Percentiles rank a stretch among this genome's conserved stretches.
These are phyloP conservation scores for Aspergillus ruber DNA, from an alignment of 2,329 filamentous ascomycete species.

Conservation along the genomic window DNA sequence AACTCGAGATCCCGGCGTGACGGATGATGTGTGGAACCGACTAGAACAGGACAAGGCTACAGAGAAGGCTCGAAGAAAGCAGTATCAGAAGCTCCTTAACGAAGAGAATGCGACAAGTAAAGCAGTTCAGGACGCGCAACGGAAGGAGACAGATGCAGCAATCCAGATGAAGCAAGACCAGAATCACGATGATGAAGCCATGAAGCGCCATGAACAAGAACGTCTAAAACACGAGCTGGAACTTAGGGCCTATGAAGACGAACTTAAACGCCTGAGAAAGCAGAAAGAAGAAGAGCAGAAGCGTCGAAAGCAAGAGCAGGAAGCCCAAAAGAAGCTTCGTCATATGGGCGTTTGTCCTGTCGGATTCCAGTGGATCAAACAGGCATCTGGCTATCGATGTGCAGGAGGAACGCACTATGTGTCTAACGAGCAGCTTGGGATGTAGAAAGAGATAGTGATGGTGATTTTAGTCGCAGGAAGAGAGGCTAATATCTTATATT, in stretches of 20 bases:
- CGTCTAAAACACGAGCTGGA: constrained; percentile 14
- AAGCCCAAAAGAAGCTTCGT: constrained; percentile 44
- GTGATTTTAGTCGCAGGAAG: background rate
- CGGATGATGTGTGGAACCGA: constrained; percentile 19
- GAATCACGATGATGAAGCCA: constrained; percentile 7
- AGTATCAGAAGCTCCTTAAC: background rate
- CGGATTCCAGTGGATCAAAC: constrained; percentile 59
- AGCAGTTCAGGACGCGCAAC: background rate
- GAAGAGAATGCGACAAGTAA: background rate
- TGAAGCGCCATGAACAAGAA: constrained; percentile 28
- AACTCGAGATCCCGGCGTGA: constrained; percentile 15
- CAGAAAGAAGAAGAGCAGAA: constrained; percentile 31
- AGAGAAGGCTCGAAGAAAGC: constrained; percentile 1
- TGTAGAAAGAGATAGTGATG: background rate
- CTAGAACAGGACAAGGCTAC: constrained; percentile 11
- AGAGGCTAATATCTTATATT: too few species aligned
- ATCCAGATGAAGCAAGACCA: constrained; percentile 1
- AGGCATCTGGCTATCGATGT: constrained; percentile 55
- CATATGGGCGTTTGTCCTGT: constrained; percentile 49
- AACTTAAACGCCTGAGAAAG: constrained; percentile 35
- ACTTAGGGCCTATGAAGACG: constrained; percentile 23
- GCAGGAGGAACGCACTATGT: constrained; percentile 55
- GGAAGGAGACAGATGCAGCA: background rate
- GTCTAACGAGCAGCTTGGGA: constrained; percentile 22
- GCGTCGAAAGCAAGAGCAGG: constrained; percentile 32